Percentiles rank a stretch among this genome's conserved stretches.
These are phyloP conservation scores for Trichophyton simii DNA, from an alignment of 2,329 filamentous ascomycete species.

Conservation along the genomic window DNA sequence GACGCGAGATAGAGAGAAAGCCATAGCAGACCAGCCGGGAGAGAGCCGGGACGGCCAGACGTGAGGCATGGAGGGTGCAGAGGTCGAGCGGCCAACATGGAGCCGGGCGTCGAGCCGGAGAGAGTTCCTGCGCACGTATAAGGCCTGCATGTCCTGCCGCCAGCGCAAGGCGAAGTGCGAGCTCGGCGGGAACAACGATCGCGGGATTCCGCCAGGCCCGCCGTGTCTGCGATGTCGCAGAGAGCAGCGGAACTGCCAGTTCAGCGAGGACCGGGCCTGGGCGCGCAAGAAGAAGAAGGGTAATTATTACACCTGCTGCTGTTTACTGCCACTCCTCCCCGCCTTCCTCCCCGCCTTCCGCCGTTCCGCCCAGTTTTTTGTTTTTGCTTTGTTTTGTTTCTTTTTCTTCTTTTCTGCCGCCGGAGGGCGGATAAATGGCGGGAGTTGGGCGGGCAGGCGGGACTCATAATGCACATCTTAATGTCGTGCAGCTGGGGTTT, in stretches of 20 bases:
- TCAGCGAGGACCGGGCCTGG: conserved; percentile 33
- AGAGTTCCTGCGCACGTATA: conserved; percentile 42
- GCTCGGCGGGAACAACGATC: conserved; percentile 31
- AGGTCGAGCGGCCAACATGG: conserved; percentile 11
- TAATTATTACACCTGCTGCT: neutral
- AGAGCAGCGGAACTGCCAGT: conserved; percentile 40
- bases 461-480: neutral
- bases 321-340: neutral
- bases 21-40: neutral
- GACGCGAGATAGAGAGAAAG: neutral
- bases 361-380: neutral
- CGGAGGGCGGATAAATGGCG: conserved; percentile 1
- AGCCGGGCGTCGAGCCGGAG: conserved; percentile 14
- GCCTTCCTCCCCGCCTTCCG: neutral
- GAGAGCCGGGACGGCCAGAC: neutral
- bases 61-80: neutral
- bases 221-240: conserved; percentile 40
- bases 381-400: neutral
- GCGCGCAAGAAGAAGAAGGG: conserved; percentile 24
- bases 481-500: neutral
- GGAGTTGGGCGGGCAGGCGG: neutral
- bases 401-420: neutral
- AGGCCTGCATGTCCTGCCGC: conserved; percentile 42
- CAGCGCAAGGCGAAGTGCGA: conserved; percentile 43
- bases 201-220: conserved; percentile 20